Evolutionary conservation across 2,329 filamentous ascomycete species (phyloP), one percentile per base, ranked within the genome.

Genomic region (Cercospora citrullina): DNA sequence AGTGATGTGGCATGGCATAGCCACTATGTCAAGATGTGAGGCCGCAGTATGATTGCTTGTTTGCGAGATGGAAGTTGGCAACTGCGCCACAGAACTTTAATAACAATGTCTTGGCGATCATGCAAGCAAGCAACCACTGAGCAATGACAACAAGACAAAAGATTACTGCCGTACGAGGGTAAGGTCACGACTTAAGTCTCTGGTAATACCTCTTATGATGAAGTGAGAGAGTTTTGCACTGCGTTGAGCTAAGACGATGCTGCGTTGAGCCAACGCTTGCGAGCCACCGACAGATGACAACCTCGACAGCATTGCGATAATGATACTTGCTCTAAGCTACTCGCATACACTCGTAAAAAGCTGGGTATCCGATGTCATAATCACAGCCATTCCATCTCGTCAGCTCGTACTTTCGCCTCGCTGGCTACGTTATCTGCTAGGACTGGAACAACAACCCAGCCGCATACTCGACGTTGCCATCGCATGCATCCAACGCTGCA

Each of bases 391-490:
- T 16, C 18, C 58, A n/a, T 39, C 58, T 60, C 31, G 58, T 55
- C 48, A 16, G 23, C 48, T 53, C 18, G 6, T 23, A 53, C 28
- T 5, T 9, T 26, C 48, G 10, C 6, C 23, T 3, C 16, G 21
- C 48, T 9, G 4, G 16, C 51, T 16, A 7, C 51, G 2, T 58
- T 9, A 18, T 12, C 18, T 31, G 21, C 21, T 48, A 64, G 5
- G 62, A 45, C 31, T 68, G 62, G 42, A 89, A 92, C 63, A 97
- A 86, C 70, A 97, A 84, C 60, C 90, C 89, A 58, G 93, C 94
- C n/a, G 94, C 94, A 71, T 90, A 88, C 70, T 98, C 92, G 7
- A 97, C 87, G 75, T 98, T 92, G 21, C 95, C 94, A 21, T 89
- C 89, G 16, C 92, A 91, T 31, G 92, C 92, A 75, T 93, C 88